Base-by-base conservation (phyloP, 176 grass and related monocot genomes). In the Cenchrus fungigraminus region DNA sequence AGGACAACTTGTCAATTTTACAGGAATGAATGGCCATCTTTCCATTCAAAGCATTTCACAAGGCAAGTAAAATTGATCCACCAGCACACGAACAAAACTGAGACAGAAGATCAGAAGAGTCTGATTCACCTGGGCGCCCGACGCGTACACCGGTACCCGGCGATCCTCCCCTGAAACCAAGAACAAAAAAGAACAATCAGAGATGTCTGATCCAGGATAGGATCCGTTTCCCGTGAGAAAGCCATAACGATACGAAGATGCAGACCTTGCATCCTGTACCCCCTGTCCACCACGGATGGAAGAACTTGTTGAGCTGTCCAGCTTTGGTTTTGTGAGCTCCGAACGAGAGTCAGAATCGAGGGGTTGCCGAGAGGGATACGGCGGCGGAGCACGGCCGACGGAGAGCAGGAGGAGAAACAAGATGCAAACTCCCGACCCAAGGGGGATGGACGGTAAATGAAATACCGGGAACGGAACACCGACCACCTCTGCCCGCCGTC, bases 181-280 rank as follows among this genome's bases (percentile, higher is more conserved):
- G 3, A 32, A 25, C 25, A 25, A 25, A 47, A 7, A 62, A 62
- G 13, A 12, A 56, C 13, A 82, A 10, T 2, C 29, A 32, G 25
- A 46, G 55, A 59, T 12, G 40, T 16, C n/a, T 1, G 1, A 58
- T 71, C 2, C 40, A 44, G 4, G 34, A 28, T 45, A 25, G 25
- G 25, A 25, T 25, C 37, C 14, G 3, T 47, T 73, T 62, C 22
- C 32, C 9, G 11, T 6, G 28, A 49, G 5, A 34, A 49, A 71
- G 16, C 9, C 8, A 32, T 5, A 8, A 20, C 2, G 45, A 45
- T 19, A 51, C 3, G 2, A 13, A 47, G 72, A 84, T 45, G 32
- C 73, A 20, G 59, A 85, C 63, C 83, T 85, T 69, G 37, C 63
- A 68, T 85, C 73, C 22, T 85, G 20, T 61, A 19, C 56, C 58